Evolutionary conservation across 2,329 filamentous ascomycete species (phyloP).

Genomic region (Orbilia quercus): DNA sequence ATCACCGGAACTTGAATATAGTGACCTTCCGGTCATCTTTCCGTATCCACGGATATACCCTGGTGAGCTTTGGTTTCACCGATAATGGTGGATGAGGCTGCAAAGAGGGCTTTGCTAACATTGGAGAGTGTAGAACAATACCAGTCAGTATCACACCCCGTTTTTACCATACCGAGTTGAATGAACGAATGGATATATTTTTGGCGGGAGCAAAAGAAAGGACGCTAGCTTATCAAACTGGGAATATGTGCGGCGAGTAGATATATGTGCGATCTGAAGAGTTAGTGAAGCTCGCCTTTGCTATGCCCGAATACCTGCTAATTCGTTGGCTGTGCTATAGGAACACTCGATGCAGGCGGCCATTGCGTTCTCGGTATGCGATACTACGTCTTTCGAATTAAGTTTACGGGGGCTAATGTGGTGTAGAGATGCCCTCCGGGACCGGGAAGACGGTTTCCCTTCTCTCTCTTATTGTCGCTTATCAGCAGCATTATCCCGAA

Average conservation of each 20-base stretch:
- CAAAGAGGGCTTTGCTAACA: constrained; percentile 50
- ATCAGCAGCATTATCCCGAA: constrained; percentile 92
- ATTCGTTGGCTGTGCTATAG: constrained; percentile 58
- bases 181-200: not conserved
- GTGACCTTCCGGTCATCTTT: constrained; percentile 70
- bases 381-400: not conserved
- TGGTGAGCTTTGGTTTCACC: constrained; percentile 63
- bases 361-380: constrained; percentile 79
- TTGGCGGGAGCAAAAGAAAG: not conserved
- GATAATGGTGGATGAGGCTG: constrained; percentile 14
- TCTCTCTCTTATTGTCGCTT: constrained; percentile 93
- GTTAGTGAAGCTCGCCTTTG: constrained; percentile 60
- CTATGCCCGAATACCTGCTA: not conserved
- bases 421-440: constrained; percentile 90
- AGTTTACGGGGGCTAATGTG: constrained; percentile 1
- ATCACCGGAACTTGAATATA: constrained; percentile 59
- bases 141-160: constrained; percentile 62
- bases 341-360: constrained; percentile 89
- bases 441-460: constrained; percentile 98
- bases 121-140: constrained; percentile 67
- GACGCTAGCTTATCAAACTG: constrained; percentile 58
- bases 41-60: constrained; percentile 72
- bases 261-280: constrained; percentile 87
- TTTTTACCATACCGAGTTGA: not conserved
- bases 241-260: constrained; percentile 61